These are phyloP conservation scores for Coccomyxa sp. DNA, from an alignment of 139 green algal genomes.

Conservation along the genomic window DNA sequence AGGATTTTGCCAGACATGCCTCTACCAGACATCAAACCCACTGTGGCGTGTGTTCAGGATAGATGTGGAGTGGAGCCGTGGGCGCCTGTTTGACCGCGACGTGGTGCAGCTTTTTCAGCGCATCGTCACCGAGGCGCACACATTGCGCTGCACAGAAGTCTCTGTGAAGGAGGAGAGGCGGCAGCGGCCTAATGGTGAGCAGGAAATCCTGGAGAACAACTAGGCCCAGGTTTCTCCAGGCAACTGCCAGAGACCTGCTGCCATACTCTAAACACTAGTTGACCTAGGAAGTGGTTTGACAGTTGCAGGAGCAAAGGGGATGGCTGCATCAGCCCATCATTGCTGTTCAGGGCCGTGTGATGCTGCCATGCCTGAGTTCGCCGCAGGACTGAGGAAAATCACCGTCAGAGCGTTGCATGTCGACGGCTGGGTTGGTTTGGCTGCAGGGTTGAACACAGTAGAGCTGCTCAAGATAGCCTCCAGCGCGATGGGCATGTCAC, in stretches of 20 bases:
- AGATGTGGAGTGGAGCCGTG: conserved; percentile 61
- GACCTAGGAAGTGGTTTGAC: too few relatives aligned
- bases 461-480: conserved; percentile 80
- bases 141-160: conserved; percentile 45
- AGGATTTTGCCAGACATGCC: too few relatives aligned
- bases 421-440: too few relatives aligned
- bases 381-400: too few relatives aligned
- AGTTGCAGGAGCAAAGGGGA: too few relatives aligned
- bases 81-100: conserved; percentile 70
- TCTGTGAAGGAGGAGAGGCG: conserved; percentile 55
- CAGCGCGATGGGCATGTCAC: conserved; percentile 67
- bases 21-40: too few relatives aligned
- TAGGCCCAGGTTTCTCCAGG: neutral
- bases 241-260: too few relatives aligned
- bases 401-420: too few relatives aligned
- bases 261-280: too few relatives aligned
- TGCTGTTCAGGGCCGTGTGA: too few relatives aligned
- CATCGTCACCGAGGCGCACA: conserved; percentile 21
- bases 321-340: too few relatives aligned
- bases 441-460: conserved; percentile 78
- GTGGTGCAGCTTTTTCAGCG: conserved; percentile 29
- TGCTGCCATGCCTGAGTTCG: too few relatives aligned
- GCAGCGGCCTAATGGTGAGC: conserved; percentile 33
- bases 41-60: neutral
- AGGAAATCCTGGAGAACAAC: neutral